Evolutionary conservation across 345 rosid species (phyloP).

Genomic region (Eucalyptus fibrosa): DNA sequence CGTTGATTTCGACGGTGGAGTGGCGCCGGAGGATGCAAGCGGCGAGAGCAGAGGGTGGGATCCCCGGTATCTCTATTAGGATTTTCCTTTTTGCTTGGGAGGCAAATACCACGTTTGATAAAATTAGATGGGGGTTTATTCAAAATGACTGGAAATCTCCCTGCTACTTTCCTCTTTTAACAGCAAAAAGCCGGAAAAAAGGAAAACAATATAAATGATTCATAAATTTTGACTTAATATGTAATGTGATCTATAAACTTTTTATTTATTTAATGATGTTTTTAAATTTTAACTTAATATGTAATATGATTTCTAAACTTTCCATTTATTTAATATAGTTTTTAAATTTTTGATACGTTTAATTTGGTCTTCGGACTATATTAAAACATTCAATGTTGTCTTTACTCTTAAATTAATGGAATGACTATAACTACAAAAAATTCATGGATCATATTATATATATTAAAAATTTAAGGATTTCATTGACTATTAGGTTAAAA

Average conservation of each 20-base stretch:
- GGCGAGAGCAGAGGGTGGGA: not conserved
- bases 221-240: no score
- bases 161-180: no score
- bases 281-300: fast-evolving
- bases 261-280: fast-evolving
- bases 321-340: fast-evolving
- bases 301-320: fast-evolving
- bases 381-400: no score
- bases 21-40: not conserved
- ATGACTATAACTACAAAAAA: fast-evolving
- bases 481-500: fast-evolving
- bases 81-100: not conserved
- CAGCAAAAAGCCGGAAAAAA: no score
- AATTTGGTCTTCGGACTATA: fast-evolving
- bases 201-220: no score
- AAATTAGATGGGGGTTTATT: not conserved
- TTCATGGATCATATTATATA: fast-evolving
- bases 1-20: not conserved
- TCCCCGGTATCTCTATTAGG: not conserved
- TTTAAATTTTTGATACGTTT: fast-evolving
- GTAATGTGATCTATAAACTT: fast-evolving
- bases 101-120: not conserved
- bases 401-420: no score
- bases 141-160: not conserved
- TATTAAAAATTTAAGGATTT: fast-evolving